Base-by-base conservation (phyloP, 257 asterid species). In the Osmanthus fragrans region DNA sequence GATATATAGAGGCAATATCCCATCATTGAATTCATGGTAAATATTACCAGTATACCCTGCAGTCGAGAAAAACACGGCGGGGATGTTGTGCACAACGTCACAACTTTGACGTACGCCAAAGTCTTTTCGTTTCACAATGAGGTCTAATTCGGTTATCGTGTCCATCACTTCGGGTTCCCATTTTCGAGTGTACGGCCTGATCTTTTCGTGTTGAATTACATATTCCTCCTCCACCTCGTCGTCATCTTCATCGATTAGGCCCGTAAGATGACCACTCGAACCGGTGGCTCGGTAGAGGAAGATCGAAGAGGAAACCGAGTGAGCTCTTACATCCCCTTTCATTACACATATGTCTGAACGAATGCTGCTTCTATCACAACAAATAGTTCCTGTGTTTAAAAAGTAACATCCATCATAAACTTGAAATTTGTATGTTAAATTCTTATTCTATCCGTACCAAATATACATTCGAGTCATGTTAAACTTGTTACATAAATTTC, bases 1-100 rank as follows among this genome's bases (percentile, higher is more conserved):
- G 42, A 96, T 90, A 87, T 85, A 96, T 2, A 93, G 79, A 21
- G 99, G 99, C 75, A 93, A 34, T 33, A 96, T 89, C 80, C 99
- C 99, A 3, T 96, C 99, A 34, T 92, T 96, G 66, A 96, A 93
- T 27, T 96, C 99, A 12, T 96, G 99, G 88, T 90, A 96, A 70
- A 89, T 91, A 77, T 96, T 96, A 4, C 99, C 99, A 0, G 99
- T 93, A 40, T 89, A 93, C 72, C 99, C 99, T 76, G 98, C 98
- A 0, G 97, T 92, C 5, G 97, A 93, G 86, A 96, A 92, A 82
- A 96, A 86, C 79, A 96, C 86, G 3, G 97, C 97, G 0, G 99
- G 98, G 7, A 87, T 91, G 3, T 89, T 85, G 72, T 96, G 98
- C 19, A 70, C 76, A 11, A 96, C 89, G 21, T 90, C 93, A 33